phyloP scores from a whole-genome alignment of 371 early-diverging fungal genomes.

The Zancudomyces culisetae region DNA sequence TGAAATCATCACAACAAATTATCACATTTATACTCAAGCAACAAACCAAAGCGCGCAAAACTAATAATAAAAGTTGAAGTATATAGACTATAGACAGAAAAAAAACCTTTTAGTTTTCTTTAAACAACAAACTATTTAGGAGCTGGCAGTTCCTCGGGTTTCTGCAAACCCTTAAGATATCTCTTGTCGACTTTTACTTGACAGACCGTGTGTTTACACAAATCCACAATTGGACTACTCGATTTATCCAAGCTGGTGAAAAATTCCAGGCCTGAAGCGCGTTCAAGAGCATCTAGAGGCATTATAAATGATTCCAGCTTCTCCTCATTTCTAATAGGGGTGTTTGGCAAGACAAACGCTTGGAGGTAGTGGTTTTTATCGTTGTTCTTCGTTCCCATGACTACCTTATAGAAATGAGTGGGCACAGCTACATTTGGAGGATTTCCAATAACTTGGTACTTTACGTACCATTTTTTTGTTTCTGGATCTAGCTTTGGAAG shows the following conservation, averaged over 20 bases:
- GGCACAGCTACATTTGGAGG: conserved; percentile 81
- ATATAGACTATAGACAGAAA: too few species aligned
- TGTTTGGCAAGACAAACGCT: conserved; percentile 78
- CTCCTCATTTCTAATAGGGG: conserved; percentile 36
- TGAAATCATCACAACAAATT: too few species aligned
- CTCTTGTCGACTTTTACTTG: conserved; percentile 7
- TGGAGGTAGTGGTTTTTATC: conserved; percentile 4
- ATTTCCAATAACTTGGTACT: conserved; percentile 75
- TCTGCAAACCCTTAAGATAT: neutral
- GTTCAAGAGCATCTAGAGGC: conserved; percentile 58
- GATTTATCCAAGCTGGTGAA: conserved; percentile 38
- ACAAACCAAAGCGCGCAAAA: too few species aligned
- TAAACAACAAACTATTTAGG: neutral
- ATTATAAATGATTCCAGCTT: conserved; percentile 50
- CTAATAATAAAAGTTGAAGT: too few species aligned
- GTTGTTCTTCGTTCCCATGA: conserved; percentile 31
- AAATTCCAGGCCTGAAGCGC: conserved; percentile 54
- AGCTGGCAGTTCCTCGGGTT: neutral
- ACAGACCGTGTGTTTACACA: conserved; percentile 29
- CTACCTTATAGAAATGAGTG: conserved; percentile 81
- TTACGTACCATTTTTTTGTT: conserved; percentile 53
- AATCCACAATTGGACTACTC: conserved; percentile 6
- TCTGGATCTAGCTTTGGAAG: conserved; percentile 33
- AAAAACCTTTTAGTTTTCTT: too few species aligned
- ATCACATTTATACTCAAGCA: too few species aligned